A percentile compares a stretch with the other conserved stretches of the same genome.
Evolutionary conservation across 2,329 filamentous ascomycete genomes (phyloP).

Genomic region (Sarocladiaceae sp.): DNA sequence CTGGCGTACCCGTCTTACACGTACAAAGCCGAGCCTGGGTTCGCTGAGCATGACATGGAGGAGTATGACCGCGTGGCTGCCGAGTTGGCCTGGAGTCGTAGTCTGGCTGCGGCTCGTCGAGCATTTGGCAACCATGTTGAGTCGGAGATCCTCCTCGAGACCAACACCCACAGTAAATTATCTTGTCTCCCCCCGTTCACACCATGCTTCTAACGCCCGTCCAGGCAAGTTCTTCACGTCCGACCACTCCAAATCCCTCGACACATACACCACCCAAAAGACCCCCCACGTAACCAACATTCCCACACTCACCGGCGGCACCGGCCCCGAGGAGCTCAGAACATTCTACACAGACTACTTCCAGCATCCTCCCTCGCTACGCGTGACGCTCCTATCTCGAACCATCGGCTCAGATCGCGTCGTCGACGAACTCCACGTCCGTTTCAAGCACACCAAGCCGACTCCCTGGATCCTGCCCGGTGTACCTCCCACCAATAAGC

Average conservation of each 20-base stretch:
- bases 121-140: conserved; percentile 60
- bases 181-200: neutral
- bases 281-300: conserved; percentile 64
- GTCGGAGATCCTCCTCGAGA: conserved; percentile 58
- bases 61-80: conserved; percentile 60
- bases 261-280: conserved; percentile 51
- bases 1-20: conserved; percentile 33
- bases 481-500: conserved; percentile 45
- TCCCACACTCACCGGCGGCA: conserved; percentile 58
- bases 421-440: conserved; percentile 55
- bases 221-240: conserved; percentile 49
- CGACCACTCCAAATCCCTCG: conserved; percentile 54
- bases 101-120: conserved; percentile 50
- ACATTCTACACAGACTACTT: conserved; percentile 62
- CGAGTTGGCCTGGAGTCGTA: conserved; percentile 63
- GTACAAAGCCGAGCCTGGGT: conserved; percentile 51
- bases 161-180: conserved; percentile 52
- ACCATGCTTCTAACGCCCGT: neutral
- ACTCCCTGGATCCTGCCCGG: conserved; percentile 58
- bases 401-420: conserved; percentile 60
- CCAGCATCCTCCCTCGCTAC: conserved; percentile 53
- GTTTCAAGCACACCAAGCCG: conserved; percentile 49
- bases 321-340: conserved; percentile 51
- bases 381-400: conserved; percentile 55
- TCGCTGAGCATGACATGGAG: conserved; percentile 64